Evolutionary conservation across 345 rosid genomes (phyloP), one percentile per base, ranked within the genome.

Genomic region (Gossypium thurberi): DNA sequence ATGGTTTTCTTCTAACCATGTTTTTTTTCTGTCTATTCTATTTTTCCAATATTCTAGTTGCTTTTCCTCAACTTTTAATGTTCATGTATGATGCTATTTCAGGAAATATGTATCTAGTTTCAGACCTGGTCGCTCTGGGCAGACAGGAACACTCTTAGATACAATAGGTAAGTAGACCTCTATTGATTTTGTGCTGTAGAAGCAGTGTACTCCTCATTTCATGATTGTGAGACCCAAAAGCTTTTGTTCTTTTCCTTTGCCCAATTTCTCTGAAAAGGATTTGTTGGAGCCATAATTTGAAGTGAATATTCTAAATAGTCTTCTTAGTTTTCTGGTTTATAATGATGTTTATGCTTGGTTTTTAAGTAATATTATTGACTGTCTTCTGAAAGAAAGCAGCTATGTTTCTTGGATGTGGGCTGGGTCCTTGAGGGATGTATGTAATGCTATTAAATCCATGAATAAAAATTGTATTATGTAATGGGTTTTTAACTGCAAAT

Each of bases 41-140:
- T 75, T 59, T 72, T 43, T 43, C 42, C 61, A 15, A 65, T 70
- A 6, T 25, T 65, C 28, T 55, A 20, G 75, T 26, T 62, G 23
- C 43, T 62, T 70, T 18, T 47, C 46, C 58, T 48, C 66, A 44
- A 70, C 75, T 77, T 72, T 48, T 62, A 75, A 66, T 53, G 20
- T 67, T 57, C 43, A 42, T 68, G 18, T 79, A 42, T 79, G 58
- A 55, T 70, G 44, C 70, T 14, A 70, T 76, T 74, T 70, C 83
- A 96, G 99, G 98, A 90, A 82, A 87, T 96, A 87, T 75, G 74
- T 96, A 63, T 96, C 99, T 72, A 93, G 97, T 88, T 85, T 93
- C 81, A 87, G 95, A 84, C 79, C 89, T 65, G 77, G 53, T 69
- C 85, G 92, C 77, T 85, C 74, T 28, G 97, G 97, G 64, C 85